Percentiles rank a stretch among this genome's conserved stretches.
These are phyloP conservation scores for Erucastrum elatum DNA, from an alignment of 345 rosid species.

Conservation along the genomic window DNA sequence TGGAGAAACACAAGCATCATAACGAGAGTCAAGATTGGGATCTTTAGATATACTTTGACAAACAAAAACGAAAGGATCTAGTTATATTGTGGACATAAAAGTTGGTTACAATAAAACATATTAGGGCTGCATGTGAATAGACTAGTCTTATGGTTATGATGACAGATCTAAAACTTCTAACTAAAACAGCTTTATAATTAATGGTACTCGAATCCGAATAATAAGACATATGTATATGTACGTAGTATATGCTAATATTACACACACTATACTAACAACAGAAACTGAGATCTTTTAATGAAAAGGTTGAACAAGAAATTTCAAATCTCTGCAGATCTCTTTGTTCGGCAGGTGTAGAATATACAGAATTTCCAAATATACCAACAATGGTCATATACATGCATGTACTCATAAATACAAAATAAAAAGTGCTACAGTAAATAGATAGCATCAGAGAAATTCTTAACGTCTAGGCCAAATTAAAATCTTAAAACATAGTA, in stretches of 20 bases:
- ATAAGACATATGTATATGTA: background rate
- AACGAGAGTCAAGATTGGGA: background rate
- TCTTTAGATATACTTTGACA: background rate
- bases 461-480: constrained; percentile 29
- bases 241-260: background rate
- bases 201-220: background rate
- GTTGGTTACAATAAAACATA: background rate
- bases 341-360: background rate
- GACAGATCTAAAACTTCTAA: constrained; percentile 1
- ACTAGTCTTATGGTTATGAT: background rate
- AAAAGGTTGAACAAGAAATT: constrained; percentile 7
- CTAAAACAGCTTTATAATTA: background rate
- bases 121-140: background rate
- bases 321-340: constrained; percentile 8
- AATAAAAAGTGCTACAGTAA: background rate
- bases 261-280: background rate
- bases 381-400: background rate
- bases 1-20: constrained; percentile 1
- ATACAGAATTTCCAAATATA: constrained; percentile 8
- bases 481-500: background rate
- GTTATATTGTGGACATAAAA: background rate
- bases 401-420: constrained; percentile 12
- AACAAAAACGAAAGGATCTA: background rate
- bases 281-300: background rate
- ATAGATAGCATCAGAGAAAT: constrained; percentile 18